Percentiles rank a stretch among this genome's conserved stretches.
Conservation (phyloP, 2,329 filamentous ascomycete genomes). For the Colletotrichum viniferum region DNA sequence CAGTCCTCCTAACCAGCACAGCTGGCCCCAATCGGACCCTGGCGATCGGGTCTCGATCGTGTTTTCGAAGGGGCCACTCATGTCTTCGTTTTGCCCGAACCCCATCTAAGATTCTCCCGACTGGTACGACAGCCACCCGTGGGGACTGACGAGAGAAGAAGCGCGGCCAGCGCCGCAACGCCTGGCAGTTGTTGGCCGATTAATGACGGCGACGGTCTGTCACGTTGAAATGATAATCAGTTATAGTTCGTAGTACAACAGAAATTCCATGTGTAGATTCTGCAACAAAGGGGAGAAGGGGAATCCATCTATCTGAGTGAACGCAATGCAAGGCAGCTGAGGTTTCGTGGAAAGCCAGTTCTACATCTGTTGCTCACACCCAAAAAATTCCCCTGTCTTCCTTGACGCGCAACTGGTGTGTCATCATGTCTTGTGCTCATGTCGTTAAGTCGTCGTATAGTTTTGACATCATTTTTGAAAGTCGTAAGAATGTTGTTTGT, state of each 20-base stretch:
- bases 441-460: background rate
- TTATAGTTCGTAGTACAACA: conserved; percentile 33
- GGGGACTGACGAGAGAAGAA: background rate
- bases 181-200: conserved; percentile 14
- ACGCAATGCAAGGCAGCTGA: conserved; percentile 8
- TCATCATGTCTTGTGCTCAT: background rate
- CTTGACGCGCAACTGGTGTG: background rate
- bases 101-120: background rate
- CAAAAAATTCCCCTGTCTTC: background rate
- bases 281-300: background rate
- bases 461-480: background rate
- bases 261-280: conserved; percentile 24
- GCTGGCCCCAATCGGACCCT: conserved; percentile 3
- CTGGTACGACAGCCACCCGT: background rate
- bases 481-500: background rate
- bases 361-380: background rate
- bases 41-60: background rate
- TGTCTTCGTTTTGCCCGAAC: background rate
- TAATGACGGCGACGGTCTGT: conserved; percentile 43
- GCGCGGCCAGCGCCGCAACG: background rate
- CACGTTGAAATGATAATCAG: conserved; percentile 45
- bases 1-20: background rate
- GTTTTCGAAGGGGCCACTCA: background rate
- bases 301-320: conserved; percentile 19
- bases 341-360: background rate